Evolutionary conservation across 768 basidiomycete genomes (phyloP).

Genomic region (Tephrocybe sp.): DNA sequence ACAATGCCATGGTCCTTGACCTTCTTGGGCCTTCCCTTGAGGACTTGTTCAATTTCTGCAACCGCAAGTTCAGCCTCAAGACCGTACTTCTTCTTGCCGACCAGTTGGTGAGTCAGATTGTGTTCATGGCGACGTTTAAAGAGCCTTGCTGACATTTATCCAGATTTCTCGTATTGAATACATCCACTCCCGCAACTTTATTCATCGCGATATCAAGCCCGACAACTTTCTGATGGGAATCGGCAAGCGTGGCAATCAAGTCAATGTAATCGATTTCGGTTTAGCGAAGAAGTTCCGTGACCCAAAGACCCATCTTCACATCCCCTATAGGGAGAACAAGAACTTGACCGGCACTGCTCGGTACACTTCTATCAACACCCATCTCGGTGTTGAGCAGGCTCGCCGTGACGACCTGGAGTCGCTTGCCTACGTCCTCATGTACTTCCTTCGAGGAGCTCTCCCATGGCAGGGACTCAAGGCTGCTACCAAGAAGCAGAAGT

Average conservation of each 20-base stretch:
- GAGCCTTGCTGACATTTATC: slow-evolving; percentile 19
- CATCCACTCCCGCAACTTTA: slow-evolving; percentile 99
- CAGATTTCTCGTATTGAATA: slow-evolving; percentile 99
- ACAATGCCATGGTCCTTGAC: slow-evolving; percentile 99
- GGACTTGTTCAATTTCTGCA: slow-evolving; percentile 93
- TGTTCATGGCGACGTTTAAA: slow-evolving; percentile 17
- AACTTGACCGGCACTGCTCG: slow-evolving; percentile 98
- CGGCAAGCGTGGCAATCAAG: slow-evolving; percentile 99
- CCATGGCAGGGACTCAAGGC: slow-evolving; percentile 99
- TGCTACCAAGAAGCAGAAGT: slow-evolving; percentile 99
- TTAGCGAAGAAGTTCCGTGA: slow-evolving; percentile 99
- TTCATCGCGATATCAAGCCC: slow-evolving; percentile 97
- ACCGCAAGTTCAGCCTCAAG: slow-evolving; percentile 97
- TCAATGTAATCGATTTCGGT: slow-evolving; percentile 98
- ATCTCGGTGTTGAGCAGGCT: slow-evolving; percentile 97
- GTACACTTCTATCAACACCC: slow-evolving; percentile 99
- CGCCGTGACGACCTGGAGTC: slow-evolving; percentile 98
- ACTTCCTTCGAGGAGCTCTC: slow-evolving; percentile 97
- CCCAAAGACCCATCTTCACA: slow-evolving; percentile 99
- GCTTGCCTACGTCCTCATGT: slow-evolving; percentile 98
- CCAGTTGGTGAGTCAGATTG: slow-evolving; percentile 70
- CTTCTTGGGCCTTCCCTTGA: slow-evolving; percentile 91
- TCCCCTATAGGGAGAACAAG: slow-evolving; percentile 99
- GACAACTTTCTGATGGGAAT: slow-evolving; percentile 99
- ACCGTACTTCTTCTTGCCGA: slow-evolving; percentile 96